These are phyloP conservation scores for Neophaeococcomyces aloes DNA, from an alignment of 2,329 filamentous ascomycete genomes.

Conservation along the genomic window DNA sequence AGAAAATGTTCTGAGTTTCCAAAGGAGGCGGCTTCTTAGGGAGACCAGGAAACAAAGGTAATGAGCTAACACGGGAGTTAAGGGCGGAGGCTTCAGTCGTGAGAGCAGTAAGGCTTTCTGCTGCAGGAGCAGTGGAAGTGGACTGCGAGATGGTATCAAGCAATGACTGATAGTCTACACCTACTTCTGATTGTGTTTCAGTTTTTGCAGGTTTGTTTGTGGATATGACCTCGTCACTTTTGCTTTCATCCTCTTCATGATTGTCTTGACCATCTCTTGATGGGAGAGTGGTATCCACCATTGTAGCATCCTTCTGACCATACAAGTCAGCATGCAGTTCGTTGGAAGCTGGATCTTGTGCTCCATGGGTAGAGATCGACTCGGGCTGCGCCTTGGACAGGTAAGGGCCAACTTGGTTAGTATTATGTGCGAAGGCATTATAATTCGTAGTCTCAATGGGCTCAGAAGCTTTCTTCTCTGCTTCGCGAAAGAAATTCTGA, in stretches of 20 bases:
- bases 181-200: constrained; percentile 23
- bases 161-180: constrained; percentile 39
- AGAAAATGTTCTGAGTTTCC: constrained; percentile 23
- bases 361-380: neutral
- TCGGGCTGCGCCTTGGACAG: neutral
- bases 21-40: constrained; percentile 37
- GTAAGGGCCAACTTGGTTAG: constrained; percentile 3
- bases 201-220: neutral
- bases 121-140: constrained; percentile 24
- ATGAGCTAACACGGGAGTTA: constrained; percentile 24
- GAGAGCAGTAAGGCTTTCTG: constrained; percentile 21
- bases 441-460: constrained; percentile 4
- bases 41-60: constrained; percentile 30
- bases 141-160: constrained; percentile 38
- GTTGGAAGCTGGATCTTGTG: too few species aligned
- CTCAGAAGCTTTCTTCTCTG: constrained; percentile 13
- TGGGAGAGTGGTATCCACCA: too few species aligned
- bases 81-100: constrained; percentile 22
- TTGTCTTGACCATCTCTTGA: too few species aligned
- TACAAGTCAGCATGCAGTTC: too few species aligned
- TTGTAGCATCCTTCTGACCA: too few species aligned
- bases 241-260: neutral
- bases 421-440: constrained; percentile 3
- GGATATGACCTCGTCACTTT: neutral
- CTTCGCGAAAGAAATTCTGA: constrained; percentile 19